Evolutionary conservation across 345 rosid species (phyloP).

Genomic region (Angophora floribunda): DNA sequence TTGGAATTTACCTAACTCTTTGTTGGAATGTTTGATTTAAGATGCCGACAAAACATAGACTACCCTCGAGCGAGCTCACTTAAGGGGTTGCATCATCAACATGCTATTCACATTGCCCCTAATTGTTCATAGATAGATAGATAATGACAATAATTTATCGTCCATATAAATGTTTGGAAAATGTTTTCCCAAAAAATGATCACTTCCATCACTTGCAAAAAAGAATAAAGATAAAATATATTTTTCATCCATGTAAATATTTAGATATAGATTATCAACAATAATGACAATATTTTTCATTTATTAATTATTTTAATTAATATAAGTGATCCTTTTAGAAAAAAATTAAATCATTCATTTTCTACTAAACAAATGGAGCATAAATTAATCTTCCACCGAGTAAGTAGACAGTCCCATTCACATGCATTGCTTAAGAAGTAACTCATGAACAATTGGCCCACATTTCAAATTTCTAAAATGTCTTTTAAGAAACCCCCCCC

Average conservation of each 20-base stretch:
- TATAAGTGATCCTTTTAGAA: neutral
- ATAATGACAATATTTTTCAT: neutral
- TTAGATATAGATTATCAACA: neutral
- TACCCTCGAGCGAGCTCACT: neutral
- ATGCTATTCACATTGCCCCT: neutral
- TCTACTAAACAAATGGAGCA: neutral
- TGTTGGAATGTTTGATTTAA: neutral
- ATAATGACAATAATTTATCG: neutral
- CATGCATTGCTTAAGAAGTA: neutral
- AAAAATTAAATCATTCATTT: neutral
- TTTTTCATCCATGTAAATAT: neutral
- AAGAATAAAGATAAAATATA: neutral
- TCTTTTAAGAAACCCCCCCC: neutral
- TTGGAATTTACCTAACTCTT: neutral
- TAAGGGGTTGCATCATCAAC: neutral
- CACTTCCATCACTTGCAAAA: neutral
- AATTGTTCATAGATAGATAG: neutral
- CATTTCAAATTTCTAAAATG: neutral
- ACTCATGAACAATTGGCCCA: neutral
- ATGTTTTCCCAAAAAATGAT: neutral
- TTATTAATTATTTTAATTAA: neutral
- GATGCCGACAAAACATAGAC: neutral
- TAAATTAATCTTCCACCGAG: neutral
- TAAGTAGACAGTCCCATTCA: neutral
- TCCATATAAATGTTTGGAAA: neutral